These are phyloP conservation scores for Didymella segeticola DNA, from an alignment of 2,329 filamentous ascomycete species.

Conservation along the genomic window DNA sequence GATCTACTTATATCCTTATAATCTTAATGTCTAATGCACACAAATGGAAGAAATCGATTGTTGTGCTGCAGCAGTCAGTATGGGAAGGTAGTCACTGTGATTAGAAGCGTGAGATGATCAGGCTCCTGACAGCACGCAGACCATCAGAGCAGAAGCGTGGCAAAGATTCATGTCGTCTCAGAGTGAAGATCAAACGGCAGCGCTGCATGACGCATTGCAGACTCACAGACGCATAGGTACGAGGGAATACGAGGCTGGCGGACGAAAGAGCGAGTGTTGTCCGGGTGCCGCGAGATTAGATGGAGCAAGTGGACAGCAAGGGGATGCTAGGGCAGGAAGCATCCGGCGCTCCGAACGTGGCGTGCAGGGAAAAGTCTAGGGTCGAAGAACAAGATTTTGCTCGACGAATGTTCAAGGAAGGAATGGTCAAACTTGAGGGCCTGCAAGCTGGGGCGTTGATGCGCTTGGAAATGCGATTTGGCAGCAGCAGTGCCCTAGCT, in stretches of 20 bases:
- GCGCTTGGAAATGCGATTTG: neutral
- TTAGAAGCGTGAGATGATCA: too few relatives aligned
- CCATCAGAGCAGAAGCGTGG: neutral
- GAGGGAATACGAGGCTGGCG: slow-evolving; percentile 9
- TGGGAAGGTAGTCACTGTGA: too few relatives aligned
- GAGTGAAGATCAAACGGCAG: slow-evolving; percentile 14
- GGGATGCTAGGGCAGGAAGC: slow-evolving; percentile 11
- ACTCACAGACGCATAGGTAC: slow-evolving; percentile 1
- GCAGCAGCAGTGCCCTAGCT: slow-evolving; percentile 9
- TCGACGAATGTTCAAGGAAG: neutral
- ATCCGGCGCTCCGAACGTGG: slow-evolving; percentile 18
- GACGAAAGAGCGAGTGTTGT: slow-evolving; percentile 14
- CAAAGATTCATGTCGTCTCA: neutral
- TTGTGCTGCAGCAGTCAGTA: neutral
- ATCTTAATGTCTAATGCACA: neutral
- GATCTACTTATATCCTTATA: too few relatives aligned
- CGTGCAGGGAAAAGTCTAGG: slow-evolving; percentile 4
- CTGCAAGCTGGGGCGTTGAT: neutral
- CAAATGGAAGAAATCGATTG: neutral
- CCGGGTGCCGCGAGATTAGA: slow-evolving; percentile 15
- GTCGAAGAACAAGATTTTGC: neutral
- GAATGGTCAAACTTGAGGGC: neutral
- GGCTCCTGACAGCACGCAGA: neutral
- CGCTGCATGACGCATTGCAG: neutral
- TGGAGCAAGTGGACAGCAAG: slow-evolving; percentile 15